Evolutionary conservation across 192 early-diverging fungal species (phyloP), one percentile per base, ranked within the genome.

Genomic region (Thamnidium elegans): DNA sequence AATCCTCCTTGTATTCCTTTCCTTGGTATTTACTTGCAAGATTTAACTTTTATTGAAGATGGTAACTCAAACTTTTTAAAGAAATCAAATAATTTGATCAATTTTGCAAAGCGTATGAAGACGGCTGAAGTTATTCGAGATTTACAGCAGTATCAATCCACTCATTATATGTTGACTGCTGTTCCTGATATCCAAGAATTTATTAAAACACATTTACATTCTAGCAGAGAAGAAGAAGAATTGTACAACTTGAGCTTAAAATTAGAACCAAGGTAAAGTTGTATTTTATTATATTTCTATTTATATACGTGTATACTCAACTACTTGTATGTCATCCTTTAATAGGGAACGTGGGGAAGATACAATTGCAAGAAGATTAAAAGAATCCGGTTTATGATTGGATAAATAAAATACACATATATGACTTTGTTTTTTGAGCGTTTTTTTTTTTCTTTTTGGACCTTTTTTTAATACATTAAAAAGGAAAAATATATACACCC

Each of bases 1-100:
- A 92, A 92, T 59, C 88, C 86, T 46, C 89, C 87, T 0, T 86
- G 84, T 68, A 84, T 90, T 19, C 89, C 94, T 3, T 95, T 95
- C 71, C 77, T 94, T 17, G 92, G 90, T 17, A 83, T 88, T 53
- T 92, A 92, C 58, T 74, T 94, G 60, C 89, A 89, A 59, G 94
- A 96, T 67, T 74, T 96, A 73, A 91, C 89, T 30, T 93, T 95
- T 75, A 89, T 95, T 43, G 90, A 94, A 47, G 94, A 94, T 61
- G 92, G 94, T 20, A 95, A 91, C 71, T 75, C 86, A 39, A 86
- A 95, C 61, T 79, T 77, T 55, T 66, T 96, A 32, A 77, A 81
- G 50, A 81, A 74, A 51, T 69, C 80, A 34, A 76, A 76, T n/a
- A 78, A 85, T 15, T 78, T 95, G 17, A 93, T 97, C 81, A 97